These are phyloP conservation scores for Sicyos baderoa DNA, from an alignment of 306 rosid species.

Conservation along the genomic window DNA sequence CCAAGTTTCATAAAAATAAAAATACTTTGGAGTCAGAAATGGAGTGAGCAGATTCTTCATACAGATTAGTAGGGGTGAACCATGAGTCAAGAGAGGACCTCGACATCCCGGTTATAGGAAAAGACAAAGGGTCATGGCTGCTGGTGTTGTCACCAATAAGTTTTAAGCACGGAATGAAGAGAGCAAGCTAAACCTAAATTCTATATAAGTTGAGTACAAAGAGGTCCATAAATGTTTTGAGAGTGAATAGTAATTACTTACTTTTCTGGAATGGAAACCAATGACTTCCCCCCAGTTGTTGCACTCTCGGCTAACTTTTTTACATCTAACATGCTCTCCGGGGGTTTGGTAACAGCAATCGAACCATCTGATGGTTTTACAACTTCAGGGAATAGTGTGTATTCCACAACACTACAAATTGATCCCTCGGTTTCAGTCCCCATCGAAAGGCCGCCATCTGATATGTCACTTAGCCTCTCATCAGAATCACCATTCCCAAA, in stretches of 20 bases:
- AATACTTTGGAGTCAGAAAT: neutral
- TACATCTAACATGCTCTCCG: conserved; percentile 23
- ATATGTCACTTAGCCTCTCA: conserved; percentile 93
- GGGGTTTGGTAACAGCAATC: conserved; percentile 28
- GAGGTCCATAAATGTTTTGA: conserved; percentile 12
- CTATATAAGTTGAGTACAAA: neutral
- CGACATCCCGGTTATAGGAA: too few species aligned
- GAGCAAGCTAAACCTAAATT: too few species aligned
- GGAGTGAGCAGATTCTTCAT: neutral
- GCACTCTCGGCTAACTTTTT: conserved; percentile 26
- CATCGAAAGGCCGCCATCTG: conserved; percentile 98
- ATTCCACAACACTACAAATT: conserved; percentile 79
- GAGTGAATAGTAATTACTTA: conserved; percentile 13
- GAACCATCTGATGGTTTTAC: conserved; percentile 45
- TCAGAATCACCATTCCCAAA: conserved; percentile 90
- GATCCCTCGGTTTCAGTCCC: conserved; percentile 99
- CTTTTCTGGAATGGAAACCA: conserved; percentile 19
- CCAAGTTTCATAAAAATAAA: too few species aligned
- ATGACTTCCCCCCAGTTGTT: conserved; percentile 27
- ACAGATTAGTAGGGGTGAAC: too few species aligned
- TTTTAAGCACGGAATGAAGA: too few species aligned
- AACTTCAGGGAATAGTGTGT: conserved; percentile 81
- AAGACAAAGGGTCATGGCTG: too few species aligned
- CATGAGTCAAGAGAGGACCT: too few species aligned
- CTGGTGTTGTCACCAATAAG: too few species aligned